Percentiles rank a stretch among this genome's conserved stretches.
These are phyloP conservation scores for Chiua virens DNA, from an alignment of 768 basidiomycete species.

Conservation along the genomic window DNA sequence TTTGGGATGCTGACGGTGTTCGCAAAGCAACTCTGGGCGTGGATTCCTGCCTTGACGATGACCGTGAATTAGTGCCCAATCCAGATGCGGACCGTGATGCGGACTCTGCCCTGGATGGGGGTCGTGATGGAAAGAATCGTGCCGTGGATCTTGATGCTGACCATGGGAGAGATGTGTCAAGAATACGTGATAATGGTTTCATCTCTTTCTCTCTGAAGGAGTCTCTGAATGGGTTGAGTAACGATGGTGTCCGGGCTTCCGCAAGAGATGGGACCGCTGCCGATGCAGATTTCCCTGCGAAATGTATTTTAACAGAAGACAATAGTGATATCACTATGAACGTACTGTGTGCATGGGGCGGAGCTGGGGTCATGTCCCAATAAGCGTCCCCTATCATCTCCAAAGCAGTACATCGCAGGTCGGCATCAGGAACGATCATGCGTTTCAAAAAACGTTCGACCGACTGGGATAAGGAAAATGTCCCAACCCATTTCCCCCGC, in stretches of 20 bases:
- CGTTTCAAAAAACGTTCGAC: constrained; percentile 68
- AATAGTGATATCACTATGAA: constrained; percentile 17
- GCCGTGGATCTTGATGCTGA: constrained; percentile 20
- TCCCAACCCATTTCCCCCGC: constrained; percentile 83
- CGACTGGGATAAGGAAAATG: constrained; percentile 56
- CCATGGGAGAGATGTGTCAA: constrained; percentile 38
- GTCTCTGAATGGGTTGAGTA: constrained; percentile 19
- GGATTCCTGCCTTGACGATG: constrained; percentile 15
- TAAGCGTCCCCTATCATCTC: constrained; percentile 68
- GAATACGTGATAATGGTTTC: constrained; percentile 26
- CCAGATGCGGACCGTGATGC: constrained; percentile 21
- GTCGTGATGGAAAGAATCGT: constrained; percentile 14
- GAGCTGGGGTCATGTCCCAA: constrained; percentile 46
- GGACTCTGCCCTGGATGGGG: constrained; percentile 13
- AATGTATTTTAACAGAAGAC: neutral
- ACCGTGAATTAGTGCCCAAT: constrained; percentile 10
- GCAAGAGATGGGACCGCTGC: constrained; percentile 11
- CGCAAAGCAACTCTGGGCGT: neutral
- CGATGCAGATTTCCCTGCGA: constrained; percentile 37
- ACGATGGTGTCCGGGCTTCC: constrained; percentile 17
- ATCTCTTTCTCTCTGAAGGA: constrained; percentile 26
- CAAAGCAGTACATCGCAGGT: constrained; percentile 67
- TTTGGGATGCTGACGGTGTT: neutral
- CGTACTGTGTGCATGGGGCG: constrained; percentile 43
- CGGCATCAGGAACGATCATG: constrained; percentile 83